A percentile compares a stretch with the other conserved stretches of the same genome.
phyloP scores from a whole-genome alignment of 768 basidiomycete genomes.

The Panaeolus papilionaceus region DNA sequence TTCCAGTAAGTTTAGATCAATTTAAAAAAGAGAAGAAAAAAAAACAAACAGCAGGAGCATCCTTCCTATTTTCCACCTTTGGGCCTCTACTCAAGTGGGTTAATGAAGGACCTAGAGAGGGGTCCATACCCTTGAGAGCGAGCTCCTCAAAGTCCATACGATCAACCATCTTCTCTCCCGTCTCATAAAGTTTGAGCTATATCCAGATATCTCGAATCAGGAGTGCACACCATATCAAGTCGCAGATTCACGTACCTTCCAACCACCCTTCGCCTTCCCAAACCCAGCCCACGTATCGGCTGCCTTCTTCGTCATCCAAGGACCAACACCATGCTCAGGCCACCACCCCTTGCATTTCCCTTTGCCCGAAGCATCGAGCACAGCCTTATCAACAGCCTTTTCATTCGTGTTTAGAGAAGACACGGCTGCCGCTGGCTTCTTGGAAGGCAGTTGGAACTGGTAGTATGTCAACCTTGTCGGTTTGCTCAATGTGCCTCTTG shows the following conservation, averaged over 20 bases:
- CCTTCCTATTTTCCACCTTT: conserved; percentile 28
- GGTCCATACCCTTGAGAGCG: conserved; percentile 74
- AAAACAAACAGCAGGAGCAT: conserved; percentile 22
- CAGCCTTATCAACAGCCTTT: conserved; percentile 30
- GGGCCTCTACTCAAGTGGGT: conserved; percentile 30
- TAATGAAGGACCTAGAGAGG: conserved; percentile 66
- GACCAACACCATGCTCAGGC: conserved; percentile 50
- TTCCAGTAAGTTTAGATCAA: conserved; percentile 1
- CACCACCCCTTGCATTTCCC: conserved; percentile 35
- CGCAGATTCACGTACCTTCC: conserved; percentile 62
- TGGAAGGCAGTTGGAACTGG: conserved; percentile 46
- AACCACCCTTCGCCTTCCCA: conserved; percentile 71
- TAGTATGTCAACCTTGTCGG: conserved; percentile 44
- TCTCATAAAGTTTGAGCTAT: conserved; percentile 64
- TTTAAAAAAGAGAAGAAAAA: neutral
- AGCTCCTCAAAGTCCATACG: conserved; percentile 83
- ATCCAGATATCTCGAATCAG: neutral
- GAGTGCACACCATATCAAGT: neutral
- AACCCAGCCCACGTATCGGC: conserved; percentile 66
- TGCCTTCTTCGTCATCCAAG: conserved; percentile 59
- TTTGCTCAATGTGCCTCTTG: conserved; percentile 17
- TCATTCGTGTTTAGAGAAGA: neutral
- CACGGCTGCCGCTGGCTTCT: conserved; percentile 20
- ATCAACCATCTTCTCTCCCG: conserved; percentile 74
- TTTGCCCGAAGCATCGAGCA: conserved; percentile 24